These are phyloP conservation scores for Globisporangium perplexum DNA, from an alignment of 352 stramenopile species.

Conservation along the genomic window DNA sequence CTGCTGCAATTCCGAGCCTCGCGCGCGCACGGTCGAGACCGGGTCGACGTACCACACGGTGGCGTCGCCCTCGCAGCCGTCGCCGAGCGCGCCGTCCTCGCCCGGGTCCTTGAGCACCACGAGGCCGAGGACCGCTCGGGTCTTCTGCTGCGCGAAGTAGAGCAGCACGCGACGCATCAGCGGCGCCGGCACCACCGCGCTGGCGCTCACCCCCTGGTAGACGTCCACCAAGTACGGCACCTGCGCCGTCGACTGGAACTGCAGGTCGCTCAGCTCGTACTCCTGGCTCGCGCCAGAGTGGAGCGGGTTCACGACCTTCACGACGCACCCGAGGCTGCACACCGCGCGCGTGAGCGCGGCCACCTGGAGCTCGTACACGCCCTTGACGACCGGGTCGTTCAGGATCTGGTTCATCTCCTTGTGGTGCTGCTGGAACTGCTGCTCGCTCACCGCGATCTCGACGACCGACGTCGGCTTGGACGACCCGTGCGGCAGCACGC, in stretches of 20 bases:
- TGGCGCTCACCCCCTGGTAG: constrained; percentile 12
- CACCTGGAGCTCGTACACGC: constrained; percentile 93
- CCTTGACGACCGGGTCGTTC: constrained; percentile 67
- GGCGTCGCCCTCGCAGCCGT: constrained; percentile 32
- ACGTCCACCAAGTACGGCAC: constrained; percentile 54
- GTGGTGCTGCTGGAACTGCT: constrained; percentile 65
- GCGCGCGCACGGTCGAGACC: constrained; percentile 46
- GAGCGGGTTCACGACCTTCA: constrained; percentile 49
- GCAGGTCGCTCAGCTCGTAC: constrained; percentile 64
- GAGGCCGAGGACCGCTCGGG: constrained; percentile 48
- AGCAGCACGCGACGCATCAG: constrained; percentile 54
- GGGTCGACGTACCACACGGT: constrained; percentile 69
- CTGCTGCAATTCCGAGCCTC: constrained; percentile 41
- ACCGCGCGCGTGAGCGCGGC: constrained; percentile 87
- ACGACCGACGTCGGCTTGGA: constrained; percentile 55
- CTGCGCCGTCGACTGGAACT: constrained; percentile 66
- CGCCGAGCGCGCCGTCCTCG: constrained; percentile 12
- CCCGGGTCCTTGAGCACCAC: constrained; percentile 39
- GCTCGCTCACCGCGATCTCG: constrained; percentile 63
- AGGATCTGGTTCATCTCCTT: constrained; percentile 82
- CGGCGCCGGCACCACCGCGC: constrained; percentile 1
- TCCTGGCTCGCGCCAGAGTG: constrained; percentile 35
- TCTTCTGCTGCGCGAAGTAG: constrained; percentile 70
- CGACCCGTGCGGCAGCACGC: constrained; percentile 48
- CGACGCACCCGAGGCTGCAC: constrained; percentile 89